Evolutionary conservation across 495 filamentous ascomycete genomes (phyloP).

Genomic region (Lasiosphaeriaceae sp.): DNA sequence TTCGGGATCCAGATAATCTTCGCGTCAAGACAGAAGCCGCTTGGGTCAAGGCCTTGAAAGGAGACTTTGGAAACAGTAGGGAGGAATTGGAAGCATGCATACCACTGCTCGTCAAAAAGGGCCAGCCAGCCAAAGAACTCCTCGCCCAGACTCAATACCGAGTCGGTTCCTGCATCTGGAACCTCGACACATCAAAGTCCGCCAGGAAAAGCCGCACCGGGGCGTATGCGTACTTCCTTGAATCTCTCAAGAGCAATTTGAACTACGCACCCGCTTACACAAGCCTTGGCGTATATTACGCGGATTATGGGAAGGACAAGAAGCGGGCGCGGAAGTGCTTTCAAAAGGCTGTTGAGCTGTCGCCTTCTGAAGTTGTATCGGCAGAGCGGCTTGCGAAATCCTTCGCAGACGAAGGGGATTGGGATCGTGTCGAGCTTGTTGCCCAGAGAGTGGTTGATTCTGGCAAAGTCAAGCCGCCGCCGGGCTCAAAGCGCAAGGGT

Average conservation of each 20-base stretch:
- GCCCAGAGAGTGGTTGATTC: slow-evolving; percentile 90
- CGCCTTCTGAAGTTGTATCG: slow-evolving; percentile 77
- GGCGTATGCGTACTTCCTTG: slow-evolving; percentile 78
- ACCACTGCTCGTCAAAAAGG: slow-evolving; percentile 46
- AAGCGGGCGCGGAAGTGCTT: slow-evolving; percentile 84
- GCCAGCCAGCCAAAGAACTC: slow-evolving; percentile 54
- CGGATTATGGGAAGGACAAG: slow-evolving; percentile 83
- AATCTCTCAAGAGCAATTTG: slow-evolving; percentile 78
- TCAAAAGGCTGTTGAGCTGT: slow-evolving; percentile 94
- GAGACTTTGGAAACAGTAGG: slow-evolving; percentile 61
- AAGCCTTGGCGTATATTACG: slow-evolving; percentile 90
- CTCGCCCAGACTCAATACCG: slow-evolving; percentile 81
- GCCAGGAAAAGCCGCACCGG: slow-evolving; percentile 68
- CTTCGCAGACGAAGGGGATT: slow-evolving; percentile 87
- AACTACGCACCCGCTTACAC: slow-evolving; percentile 93
- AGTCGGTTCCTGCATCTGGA: slow-evolving; percentile 86
- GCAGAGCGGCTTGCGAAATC: slow-evolving; percentile 79
- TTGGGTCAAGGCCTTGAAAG: slow-evolving; percentile 85
- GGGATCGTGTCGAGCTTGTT: slow-evolving; percentile 92
- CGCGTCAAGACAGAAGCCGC: slow-evolving; percentile 77
- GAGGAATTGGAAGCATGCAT: slow-evolving; percentile 68
- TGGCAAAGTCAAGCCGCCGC: slow-evolving; percentile 80
- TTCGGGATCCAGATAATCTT: slow-evolving; percentile 65
- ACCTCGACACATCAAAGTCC: slow-evolving; percentile 62
- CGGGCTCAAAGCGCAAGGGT: slow-evolving; percentile 84